A percentile compares a stretch with the other conserved stretches of the same genome.
Evolutionary conservation across 2,329 filamentous ascomycete species (phyloP).

Genomic region (Trichoderma sp.): DNA sequence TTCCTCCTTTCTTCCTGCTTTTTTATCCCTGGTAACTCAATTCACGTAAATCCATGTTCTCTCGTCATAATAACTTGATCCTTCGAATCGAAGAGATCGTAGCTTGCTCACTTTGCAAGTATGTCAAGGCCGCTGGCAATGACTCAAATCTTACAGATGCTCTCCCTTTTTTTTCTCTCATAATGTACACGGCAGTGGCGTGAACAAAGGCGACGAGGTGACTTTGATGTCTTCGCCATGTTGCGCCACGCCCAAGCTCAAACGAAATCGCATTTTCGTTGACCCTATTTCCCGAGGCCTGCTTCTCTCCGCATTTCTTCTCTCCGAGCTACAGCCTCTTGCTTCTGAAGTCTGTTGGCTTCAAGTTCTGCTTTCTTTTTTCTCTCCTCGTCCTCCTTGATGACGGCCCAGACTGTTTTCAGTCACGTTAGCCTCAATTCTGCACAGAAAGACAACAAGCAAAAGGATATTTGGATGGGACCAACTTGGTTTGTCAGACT

Average conservation of each 20-base stretch:
- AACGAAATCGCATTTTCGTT: background rate
- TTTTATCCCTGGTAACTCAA: background rate
- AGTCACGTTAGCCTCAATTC: conserved; percentile 27
- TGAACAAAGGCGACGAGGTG: background rate
- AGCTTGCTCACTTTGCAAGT: background rate
- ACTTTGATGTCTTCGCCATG: background rate
- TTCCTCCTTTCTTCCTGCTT: background rate
- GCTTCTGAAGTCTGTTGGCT: conserved; percentile 44
- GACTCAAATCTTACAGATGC: conserved; percentile 15
- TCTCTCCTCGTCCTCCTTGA: conserved; percentile 53
- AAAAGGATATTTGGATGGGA: conserved; percentile 29
- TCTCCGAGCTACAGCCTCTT: conserved; percentile 49
- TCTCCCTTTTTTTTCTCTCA: background rate
- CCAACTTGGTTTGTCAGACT: conserved; percentile 89
- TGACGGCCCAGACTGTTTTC: conserved; percentile 54
- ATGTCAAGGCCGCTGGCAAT: background rate
- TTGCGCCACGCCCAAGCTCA: background rate
- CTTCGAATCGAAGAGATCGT: background rate
- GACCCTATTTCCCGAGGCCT: conserved; percentile 45
- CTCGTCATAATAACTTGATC: background rate
- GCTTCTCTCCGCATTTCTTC: conserved; percentile 56
- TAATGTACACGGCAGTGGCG: conserved; percentile 16
- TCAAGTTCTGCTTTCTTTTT: conserved; percentile 45
- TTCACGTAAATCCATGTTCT: background rate
- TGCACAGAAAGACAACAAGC: background rate